These are phyloP conservation scores for Septoria linicola DNA, from an alignment of 2,329 filamentous ascomycete species.

Conservation along the genomic window DNA sequence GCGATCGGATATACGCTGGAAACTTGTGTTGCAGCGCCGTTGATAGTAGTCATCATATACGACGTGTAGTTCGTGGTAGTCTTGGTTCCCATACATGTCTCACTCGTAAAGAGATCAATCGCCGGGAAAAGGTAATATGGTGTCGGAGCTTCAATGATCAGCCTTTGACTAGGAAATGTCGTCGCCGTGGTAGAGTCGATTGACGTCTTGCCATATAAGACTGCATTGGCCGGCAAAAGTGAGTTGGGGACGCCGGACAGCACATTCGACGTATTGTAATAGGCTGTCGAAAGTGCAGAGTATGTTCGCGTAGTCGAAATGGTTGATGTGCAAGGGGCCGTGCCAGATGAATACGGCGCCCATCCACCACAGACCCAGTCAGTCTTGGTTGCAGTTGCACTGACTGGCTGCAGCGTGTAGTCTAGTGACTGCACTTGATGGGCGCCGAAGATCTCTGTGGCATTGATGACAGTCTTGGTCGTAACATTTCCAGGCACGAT, in stretches of 20 bases:
- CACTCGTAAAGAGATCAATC: slow-evolving; percentile 7
- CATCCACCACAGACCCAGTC: not conserved
- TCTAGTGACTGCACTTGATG: not conserved
- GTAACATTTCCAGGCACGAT: slow-evolving; percentile 14
- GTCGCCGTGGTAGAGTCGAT: slow-evolving; percentile 6
- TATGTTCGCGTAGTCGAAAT: not conserved
- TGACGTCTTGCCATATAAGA: slow-evolving; percentile 9
- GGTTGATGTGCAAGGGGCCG: slow-evolving; percentile 1
- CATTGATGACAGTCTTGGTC: slow-evolving; percentile 9
- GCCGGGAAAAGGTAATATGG: slow-evolving; percentile 10
- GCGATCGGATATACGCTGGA: slow-evolving; percentile 9
- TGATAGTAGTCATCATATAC: slow-evolving; percentile 5
- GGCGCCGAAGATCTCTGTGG: slow-evolving; percentile 6
- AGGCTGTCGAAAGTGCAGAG: slow-evolving; percentile 6
- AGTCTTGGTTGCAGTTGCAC: slow-evolving; percentile 4
- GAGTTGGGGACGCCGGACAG: slow-evolving; percentile 10
- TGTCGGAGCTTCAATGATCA: slow-evolving; percentile 11
- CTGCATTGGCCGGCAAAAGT: slow-evolving; percentile 7
- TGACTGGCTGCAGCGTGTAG: not conserved
- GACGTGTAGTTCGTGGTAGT: slow-evolving; percentile 3
- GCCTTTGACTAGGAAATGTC: slow-evolving; percentile 8
- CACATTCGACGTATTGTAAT: slow-evolving; percentile 3
- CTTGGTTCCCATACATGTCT: not conserved
- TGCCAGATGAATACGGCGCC: not conserved
- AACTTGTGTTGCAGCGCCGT: not conserved